Conservation (phyloP, 305 asterid species). For the Fraxinus albicans region DNA sequence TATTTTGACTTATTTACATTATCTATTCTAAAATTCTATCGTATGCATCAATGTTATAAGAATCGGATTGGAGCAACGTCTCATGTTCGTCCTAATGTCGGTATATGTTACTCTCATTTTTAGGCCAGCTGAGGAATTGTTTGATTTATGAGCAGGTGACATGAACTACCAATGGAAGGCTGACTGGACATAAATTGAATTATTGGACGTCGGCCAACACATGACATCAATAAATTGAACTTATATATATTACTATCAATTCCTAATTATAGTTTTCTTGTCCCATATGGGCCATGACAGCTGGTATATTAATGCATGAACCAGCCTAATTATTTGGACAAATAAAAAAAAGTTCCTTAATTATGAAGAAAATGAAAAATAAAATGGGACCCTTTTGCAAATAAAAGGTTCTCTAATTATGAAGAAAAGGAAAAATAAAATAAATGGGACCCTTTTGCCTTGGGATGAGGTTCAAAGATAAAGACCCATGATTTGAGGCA, state of each 20-base stretch:
- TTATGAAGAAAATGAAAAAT: neutral
- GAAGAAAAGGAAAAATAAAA: neutral
- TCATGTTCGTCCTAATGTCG: too few species aligned
- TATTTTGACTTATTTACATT: too few species aligned
- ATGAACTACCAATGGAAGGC: neutral
- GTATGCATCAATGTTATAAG: neutral
- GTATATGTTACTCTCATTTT: too few species aligned
- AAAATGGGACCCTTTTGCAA: neutral
- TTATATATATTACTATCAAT: too few species aligned
- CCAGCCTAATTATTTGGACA: neutral
- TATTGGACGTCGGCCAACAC: neutral
- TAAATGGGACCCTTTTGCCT: neutral
- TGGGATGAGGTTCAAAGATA: neutral
- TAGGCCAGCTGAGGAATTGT: neutral
- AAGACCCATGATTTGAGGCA: neutral
- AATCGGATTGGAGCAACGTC: too few species aligned
- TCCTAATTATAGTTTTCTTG: neutral
- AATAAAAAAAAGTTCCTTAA: neutral
- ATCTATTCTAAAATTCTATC: neutral
- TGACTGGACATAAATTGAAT: neutral
- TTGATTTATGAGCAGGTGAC: neutral
- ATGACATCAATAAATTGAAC: neutral
- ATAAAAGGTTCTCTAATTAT: neutral
- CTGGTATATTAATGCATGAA: neutral
- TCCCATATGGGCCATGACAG: neutral